Base-by-base conservation (phyloP, 2,329 filamentous ascomycete genomes). In the Exophiala bonariae region DNA sequence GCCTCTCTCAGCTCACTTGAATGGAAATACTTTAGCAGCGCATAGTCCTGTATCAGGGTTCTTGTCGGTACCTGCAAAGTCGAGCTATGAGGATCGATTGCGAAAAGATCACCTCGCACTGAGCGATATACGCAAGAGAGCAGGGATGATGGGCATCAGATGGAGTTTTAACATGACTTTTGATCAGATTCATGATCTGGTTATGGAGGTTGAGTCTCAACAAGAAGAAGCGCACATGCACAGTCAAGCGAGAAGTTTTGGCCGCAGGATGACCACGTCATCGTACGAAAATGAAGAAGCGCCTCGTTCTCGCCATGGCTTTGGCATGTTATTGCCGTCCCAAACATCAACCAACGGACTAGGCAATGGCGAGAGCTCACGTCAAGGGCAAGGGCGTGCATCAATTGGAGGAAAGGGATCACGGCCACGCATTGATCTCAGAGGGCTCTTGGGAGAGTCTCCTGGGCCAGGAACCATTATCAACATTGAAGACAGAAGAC, bases 401-500 rank as follows among this genome's bases (percentile, higher is more conserved):
- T 55, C 52, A 4, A 35, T 30, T 13, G 42, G 45, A 20, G 41
- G 40, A 4, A 51, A 51, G 35, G 51, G 52, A 22, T 51, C 52
- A 13, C 37, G 45, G 11, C 51, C 49, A 18, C 20, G 52, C 37
- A 49, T 55, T 14, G 52, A 55, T 40, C 52, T 43, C 9, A 41
- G 52, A 31, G 52, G 52, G 2, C 34, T 55, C 32, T 38, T 46
- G 19, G 52, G 52, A 9, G 45, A 55, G 31, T 51, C 45, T 9
- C 52, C 52, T 9, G 52, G 52, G 13, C 52, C 52, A 8, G 52
- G 52, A 22, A 55, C 52, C 2, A 55, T 55, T 28, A 55, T 55
- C 30, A 55, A 55, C 19, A 55, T 55, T 33, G 33, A 32, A 2
- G 38, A 47, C 13, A 48, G 40, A 32, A 44, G 40, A 40, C 34